These are phyloP conservation scores for Atalantia buxifolia DNA, from an alignment of 345 rosid species.

Conservation along the genomic window DNA sequence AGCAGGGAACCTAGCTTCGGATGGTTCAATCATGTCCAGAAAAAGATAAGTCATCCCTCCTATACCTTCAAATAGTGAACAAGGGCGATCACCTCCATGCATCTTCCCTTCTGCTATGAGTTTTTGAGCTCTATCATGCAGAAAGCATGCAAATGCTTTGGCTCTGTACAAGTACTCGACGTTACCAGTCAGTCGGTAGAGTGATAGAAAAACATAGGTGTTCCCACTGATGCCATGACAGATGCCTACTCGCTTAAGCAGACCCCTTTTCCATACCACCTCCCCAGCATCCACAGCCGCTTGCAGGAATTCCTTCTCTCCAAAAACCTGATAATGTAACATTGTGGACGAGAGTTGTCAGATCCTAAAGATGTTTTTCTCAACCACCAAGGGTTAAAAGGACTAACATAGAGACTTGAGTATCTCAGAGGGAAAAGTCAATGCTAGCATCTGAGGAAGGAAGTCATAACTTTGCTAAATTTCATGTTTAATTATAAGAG, in stretches of 20 bases:
- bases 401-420: background rate
- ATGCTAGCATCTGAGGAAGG: background rate
- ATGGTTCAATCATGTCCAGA: slow-evolving; percentile 51
- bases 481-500: background rate
- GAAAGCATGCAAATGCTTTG: slow-evolving; percentile 68
- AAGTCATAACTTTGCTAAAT: background rate
- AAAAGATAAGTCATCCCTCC: slow-evolving; percentile 67
- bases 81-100: slow-evolving; percentile 65
- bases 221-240: slow-evolving; percentile 78
- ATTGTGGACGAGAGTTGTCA: background rate
- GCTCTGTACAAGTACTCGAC: slow-evolving; percentile 45
- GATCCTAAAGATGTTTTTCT: background rate
- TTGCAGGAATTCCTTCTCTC: slow-evolving; percentile 51
- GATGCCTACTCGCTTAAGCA: slow-evolving; percentile 65
- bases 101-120: slow-evolving; percentile 52
- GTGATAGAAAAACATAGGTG: slow-evolving; percentile 55
- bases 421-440: background rate
- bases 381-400: background rate
- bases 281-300: slow-evolving; percentile 66
- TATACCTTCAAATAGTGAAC: slow-evolving; percentile 58
- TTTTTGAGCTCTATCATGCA: slow-evolving; percentile 43
- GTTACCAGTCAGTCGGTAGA: slow-evolving; percentile 48
- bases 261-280: slow-evolving; percentile 63
- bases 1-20: slow-evolving; percentile 57
- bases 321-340: slow-evolving; percentile 46